Evolutionary conservation across 2,329 filamentous ascomycete species (phyloP), one percentile per base, ranked within the genome.

Genomic region (Nigrospora sphaerica): DNA sequence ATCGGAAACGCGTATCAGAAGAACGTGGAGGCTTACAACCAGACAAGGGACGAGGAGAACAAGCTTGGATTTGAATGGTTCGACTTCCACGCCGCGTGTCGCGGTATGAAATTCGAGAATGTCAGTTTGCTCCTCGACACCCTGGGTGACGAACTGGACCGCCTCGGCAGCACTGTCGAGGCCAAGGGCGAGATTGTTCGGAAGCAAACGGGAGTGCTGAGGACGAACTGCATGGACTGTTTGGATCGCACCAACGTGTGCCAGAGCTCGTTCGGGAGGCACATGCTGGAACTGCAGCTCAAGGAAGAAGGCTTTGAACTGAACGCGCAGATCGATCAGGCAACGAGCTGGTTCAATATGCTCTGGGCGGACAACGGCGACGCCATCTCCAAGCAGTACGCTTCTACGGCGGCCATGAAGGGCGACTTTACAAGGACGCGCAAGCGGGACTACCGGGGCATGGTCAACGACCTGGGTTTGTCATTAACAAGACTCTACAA

Each of bases 221-320:
- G 93, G 46, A 96, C 90, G 2, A 98, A 98, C 60, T 98, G 93
- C 65, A 97, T 98, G 93, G 93, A 98, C 61, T 98, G 93, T 57
- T 72, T 98, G 11, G 93, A 98, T 62, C 81, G 93, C 18, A 98
- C 93, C 2, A 97, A 97, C 55, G 91, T 98, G 18, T 90, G 91
- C 36, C 92, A 97, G 65, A 95, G 88, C 59, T 93, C 90, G 0
- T 91, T 91, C 61, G 93, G 81, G 6, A 87, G 89, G 58, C 81
- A 85, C 59, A 86, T 88, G 53, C 74, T 98, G 2, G 89, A 96
- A 54, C 63, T 76, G 32, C 89, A 96, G 59, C 73, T 98, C 2
- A 84, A 80, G 47, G 74, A 79, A 17, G 82, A 95, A 51, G 87
- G 86, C 0, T 84, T 90, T 49, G 81, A 85, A 46, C 85, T 95